phyloP scores from a whole-genome alignment of 352 stramenopile genomes.

The Globisporangium yorkense region DNA sequence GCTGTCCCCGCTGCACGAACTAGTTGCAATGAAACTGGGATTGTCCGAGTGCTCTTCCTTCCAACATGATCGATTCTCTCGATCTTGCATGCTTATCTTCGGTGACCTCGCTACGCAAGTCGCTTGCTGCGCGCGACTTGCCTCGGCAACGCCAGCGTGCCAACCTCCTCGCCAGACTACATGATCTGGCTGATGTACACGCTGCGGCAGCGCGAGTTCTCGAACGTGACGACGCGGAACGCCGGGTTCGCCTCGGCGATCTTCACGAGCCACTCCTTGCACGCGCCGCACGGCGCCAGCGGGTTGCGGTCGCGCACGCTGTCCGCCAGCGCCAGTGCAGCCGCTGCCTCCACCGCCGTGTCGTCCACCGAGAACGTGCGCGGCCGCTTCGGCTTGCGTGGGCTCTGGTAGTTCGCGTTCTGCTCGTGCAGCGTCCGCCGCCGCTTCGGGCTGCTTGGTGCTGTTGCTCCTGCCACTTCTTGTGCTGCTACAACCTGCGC shows the following conservation, averaged over 20 bases:
- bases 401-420: constrained; percentile 13
- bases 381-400: constrained; percentile 73
- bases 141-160: too few species aligned
- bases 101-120: too few species aligned
- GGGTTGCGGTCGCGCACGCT: constrained; percentile 90
- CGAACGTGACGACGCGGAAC: constrained; percentile 97
- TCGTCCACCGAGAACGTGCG: constrained; percentile 81
- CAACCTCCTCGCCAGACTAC: constrained; percentile 13
- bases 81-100: too few species aligned
- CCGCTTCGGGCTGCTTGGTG: constrained; percentile 4
- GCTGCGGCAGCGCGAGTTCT: constrained; percentile 90
- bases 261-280: constrained; percentile 99
- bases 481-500: constrained; percentile 3
- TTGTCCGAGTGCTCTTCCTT: too few species aligned
- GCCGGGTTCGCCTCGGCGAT: constrained; percentile 97
- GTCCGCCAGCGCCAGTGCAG: constrained; percentile 16
- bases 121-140: too few species aligned
- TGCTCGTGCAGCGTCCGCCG: constrained; percentile 2
- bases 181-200: constrained; percentile 90
- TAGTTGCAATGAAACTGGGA: too few species aligned
- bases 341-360: constrained; percentile 34
- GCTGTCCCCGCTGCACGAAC: too few species aligned
- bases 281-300: constrained; percentile 95
- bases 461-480: neutral
- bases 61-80: too few species aligned